These are phyloP conservation scores for Priceomyces carsonii DNA, from an alignment of 805 yeast genomes.

Conservation along the genomic window DNA sequence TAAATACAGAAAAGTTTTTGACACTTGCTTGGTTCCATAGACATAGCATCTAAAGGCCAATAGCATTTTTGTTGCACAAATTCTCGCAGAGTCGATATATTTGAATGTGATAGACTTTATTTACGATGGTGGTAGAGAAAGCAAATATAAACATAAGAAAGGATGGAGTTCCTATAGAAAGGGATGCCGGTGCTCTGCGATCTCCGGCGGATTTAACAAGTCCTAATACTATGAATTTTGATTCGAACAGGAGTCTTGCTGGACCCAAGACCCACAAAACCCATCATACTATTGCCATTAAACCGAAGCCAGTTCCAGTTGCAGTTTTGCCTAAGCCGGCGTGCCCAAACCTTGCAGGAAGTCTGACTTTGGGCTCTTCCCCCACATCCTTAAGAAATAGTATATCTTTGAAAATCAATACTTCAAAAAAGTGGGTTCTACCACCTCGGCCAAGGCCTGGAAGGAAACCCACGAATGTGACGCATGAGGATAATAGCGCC, in stretches of 20 bases:
- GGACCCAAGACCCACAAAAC: conserved; percentile 32
- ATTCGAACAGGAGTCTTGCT: not conserved
- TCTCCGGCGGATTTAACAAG: too few species aligned
- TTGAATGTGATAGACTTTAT: too few species aligned
- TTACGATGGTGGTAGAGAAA: too few species aligned
- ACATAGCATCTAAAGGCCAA: too few species aligned
- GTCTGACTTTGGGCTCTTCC: conserved; percentile 17
- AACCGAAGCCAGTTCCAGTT: conserved; percentile 30
- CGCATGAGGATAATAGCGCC: conserved; percentile 6
- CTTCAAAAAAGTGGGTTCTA: conserved; percentile 40
- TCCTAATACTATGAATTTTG: too few species aligned
- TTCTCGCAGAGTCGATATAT: too few species aligned
- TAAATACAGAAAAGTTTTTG: too few species aligned
- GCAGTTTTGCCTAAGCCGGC: conserved; percentile 29
- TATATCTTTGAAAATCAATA: conserved; percentile 31
- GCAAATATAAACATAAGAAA: too few species aligned
- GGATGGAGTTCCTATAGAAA: too few species aligned
- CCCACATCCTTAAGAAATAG: conserved; percentile 15
- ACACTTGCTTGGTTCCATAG: too few species aligned
- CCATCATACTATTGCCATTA: conserved; percentile 42
- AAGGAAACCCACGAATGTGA: conserved; percentile 29
- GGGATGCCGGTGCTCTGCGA: too few species aligned
- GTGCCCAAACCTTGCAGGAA: conserved; percentile 17
- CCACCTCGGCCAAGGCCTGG: conserved; percentile 46
- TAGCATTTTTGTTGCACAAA: too few species aligned